Percentiles rank a stretch among this genome's conserved stretches.
Evolutionary conservation across 805 yeast genomes (phyloP).

Genomic region (Saccharomycopsis synnaedendra): DNA sequence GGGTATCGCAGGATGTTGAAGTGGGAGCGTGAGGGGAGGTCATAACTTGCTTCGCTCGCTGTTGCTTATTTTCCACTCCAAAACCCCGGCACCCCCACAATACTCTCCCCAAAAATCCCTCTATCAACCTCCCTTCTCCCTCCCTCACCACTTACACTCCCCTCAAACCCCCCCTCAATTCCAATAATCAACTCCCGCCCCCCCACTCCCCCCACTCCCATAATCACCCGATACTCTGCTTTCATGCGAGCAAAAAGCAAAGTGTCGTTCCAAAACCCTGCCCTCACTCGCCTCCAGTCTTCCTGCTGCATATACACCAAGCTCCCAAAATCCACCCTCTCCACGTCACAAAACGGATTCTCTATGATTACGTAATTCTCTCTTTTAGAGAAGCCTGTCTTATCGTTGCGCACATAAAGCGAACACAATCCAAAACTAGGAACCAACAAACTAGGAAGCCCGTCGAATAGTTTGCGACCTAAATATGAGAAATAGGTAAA

Average conservation of each 20-base stretch:
- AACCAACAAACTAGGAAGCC: constrained; percentile 86
- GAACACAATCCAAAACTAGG: constrained; percentile 95
- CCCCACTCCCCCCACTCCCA: too few relatives aligned
- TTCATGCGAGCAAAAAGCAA: constrained; percentile 94
- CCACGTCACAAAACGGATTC: constrained; percentile 91
- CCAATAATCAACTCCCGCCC: constrained; percentile 72
- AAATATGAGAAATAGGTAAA: constrained; percentile 73
- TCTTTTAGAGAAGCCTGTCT: constrained; percentile 63
- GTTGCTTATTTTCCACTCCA: too few relatives aligned
- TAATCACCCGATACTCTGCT: constrained; percentile 74
- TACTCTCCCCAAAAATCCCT: too few relatives aligned
- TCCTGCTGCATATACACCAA: constrained; percentile 91
- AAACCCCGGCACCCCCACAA: too few relatives aligned
- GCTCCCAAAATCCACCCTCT: constrained; percentile 90
- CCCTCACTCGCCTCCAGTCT: constrained; percentile 72
- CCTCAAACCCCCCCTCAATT: constrained; percentile 40
- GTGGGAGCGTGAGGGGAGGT: too few relatives aligned
- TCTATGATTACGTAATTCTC: constrained; percentile 95
- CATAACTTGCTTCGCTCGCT: too few relatives aligned
- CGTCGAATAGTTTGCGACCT: constrained; percentile 91
- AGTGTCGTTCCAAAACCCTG: constrained; percentile 92
- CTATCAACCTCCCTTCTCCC: too few relatives aligned
- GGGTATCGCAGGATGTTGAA: too few relatives aligned
- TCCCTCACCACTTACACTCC: too few relatives aligned
- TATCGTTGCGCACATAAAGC: constrained; percentile 72